Base-by-base conservation (phyloP, 2,329 filamentous ascomycete species). In the Fusarium subtropicale region DNA sequence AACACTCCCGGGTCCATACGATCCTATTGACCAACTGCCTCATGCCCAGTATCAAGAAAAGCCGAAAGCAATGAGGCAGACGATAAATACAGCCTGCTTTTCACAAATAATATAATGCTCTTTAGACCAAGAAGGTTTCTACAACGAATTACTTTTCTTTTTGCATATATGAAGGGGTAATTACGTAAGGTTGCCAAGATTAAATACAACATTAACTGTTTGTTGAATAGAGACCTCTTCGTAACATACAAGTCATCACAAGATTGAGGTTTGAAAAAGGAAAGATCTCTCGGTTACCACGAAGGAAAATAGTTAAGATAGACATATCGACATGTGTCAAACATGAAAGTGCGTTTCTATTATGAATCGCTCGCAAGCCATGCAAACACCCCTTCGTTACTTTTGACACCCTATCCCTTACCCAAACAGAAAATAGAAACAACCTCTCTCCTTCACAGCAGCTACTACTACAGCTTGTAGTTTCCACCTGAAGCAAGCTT, bases 391-490 rank as follows among this genome's bases (percentile, higher is more conserved):
- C 68, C 62, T 54, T 46, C 31, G 47, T 54, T 60, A 66, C 61
- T 68, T 53, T 68, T 60, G 34, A 51, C 24, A 55, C 33, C 36
- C 44, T 41, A 41, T 34, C 28, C 54, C 38, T 47, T 47, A 41
- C 46, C 56, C 39, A 68, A 52, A 57, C 45, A 47, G 41, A 30
- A 65, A 34, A 68, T 55, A 50, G 31, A 39, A 68, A 51, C 20
- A 34, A 38, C 31, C 36, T 20, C 30, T 30, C 8, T 22, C 10
- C 46, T 34, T 47, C 22, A 33, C 18, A 26, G 31, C 10, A 12
- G 15, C 68, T 84, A 8, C 68, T 84, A 91, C 68, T 84, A 91
- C 72, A 91, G 76, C 83, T 92, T 91, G 75, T 86, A 90, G 62
- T 81, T 85, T 61, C 86, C 85, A 62, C 88, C 87, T 51, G 84